phyloP scores from a whole-genome alignment of 2,329 filamentous ascomycete species.

The Verticillium dahliae region DNA sequence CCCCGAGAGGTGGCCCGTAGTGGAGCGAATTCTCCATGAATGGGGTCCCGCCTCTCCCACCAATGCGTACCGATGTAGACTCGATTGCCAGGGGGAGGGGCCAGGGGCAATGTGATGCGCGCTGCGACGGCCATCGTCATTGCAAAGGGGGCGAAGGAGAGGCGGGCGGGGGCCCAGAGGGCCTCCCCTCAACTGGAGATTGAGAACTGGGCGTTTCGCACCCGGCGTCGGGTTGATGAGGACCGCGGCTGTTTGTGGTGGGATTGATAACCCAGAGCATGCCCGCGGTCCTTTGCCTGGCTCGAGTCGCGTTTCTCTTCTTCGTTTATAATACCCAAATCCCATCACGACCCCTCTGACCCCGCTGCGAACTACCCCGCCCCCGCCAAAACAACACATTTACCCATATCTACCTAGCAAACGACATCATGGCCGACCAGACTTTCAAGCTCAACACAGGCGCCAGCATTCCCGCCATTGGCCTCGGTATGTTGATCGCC shows the following conservation, averaged over 20 bases:
- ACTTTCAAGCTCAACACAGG: constrained; percentile 61
- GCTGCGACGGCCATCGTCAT: background rate
- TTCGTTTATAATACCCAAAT: background rate
- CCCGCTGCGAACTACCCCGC: constrained; percentile 5
- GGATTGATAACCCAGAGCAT: background rate
- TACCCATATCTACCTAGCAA: background rate
- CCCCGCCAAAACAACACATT: constrained; percentile 1
- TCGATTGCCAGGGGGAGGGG: background rate
- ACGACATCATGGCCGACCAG: constrained; percentile 42
- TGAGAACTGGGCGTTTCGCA: background rate
- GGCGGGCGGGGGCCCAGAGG: background rate
- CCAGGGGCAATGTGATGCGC: background rate
- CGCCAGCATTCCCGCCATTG: constrained; percentile 55
- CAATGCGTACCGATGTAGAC: background rate
- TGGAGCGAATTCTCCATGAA: constrained; percentile 1
- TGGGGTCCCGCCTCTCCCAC: background rate
- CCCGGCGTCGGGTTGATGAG: background rate
- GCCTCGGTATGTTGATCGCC: constrained; percentile 41
- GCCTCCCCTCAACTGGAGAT: background rate
- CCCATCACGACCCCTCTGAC: background rate
- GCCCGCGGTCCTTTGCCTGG: background rate
- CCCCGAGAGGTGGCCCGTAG: background rate
- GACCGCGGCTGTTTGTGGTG: background rate
- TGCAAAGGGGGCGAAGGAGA: background rate
- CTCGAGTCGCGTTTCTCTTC: background rate